phyloP scores from a whole-genome alignment of 1,284 basidiomycete species.

The Leccinum proliferum region DNA sequence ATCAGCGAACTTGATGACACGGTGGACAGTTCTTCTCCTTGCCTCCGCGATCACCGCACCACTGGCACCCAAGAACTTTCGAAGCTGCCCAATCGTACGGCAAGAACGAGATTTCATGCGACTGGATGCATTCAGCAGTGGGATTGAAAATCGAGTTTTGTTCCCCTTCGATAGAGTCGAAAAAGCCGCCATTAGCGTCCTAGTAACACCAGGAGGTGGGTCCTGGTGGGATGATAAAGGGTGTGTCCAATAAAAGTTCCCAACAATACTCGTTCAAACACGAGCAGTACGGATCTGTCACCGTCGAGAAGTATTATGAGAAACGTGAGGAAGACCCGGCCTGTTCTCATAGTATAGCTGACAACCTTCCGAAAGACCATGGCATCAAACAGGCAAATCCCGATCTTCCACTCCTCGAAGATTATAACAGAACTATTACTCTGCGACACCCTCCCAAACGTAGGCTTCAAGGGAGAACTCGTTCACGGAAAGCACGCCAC shows the following conservation, averaged over 20 bases:
- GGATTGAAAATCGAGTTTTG: no score
- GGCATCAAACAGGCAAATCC: constrained; percentile 44
- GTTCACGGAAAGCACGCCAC: constrained; percentile 57
- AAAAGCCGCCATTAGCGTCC: no score
- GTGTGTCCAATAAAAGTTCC: constrained; percentile 41
- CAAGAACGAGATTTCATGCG: neutral
- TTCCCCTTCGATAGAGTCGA: no score
- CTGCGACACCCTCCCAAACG: constrained; percentile 64
- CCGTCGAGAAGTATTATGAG: constrained; percentile 61
- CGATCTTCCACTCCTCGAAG: constrained; percentile 55
- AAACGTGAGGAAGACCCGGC: constrained; percentile 39
- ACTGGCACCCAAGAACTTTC: neutral
- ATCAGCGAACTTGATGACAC: constrained; percentile 2
- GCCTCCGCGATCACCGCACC: constrained; percentile 6
- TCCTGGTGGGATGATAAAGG: constrained; percentile 41
- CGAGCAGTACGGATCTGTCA: constrained; percentile 44
- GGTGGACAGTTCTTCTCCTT: neutral
- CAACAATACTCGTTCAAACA: constrained; percentile 48
- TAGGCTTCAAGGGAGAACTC: constrained; percentile 67
- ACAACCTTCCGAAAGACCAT: constrained; percentile 42
- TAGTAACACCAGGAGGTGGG: no score
- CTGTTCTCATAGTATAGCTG: neutral
- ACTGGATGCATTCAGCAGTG: neutral
- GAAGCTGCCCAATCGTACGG: neutral
- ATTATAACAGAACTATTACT: constrained; percentile 57